These are phyloP conservation scores for Marasmius fiardii DNA, from an alignment of 1,284 basidiomycete genomes.

Conservation along the genomic window DNA sequence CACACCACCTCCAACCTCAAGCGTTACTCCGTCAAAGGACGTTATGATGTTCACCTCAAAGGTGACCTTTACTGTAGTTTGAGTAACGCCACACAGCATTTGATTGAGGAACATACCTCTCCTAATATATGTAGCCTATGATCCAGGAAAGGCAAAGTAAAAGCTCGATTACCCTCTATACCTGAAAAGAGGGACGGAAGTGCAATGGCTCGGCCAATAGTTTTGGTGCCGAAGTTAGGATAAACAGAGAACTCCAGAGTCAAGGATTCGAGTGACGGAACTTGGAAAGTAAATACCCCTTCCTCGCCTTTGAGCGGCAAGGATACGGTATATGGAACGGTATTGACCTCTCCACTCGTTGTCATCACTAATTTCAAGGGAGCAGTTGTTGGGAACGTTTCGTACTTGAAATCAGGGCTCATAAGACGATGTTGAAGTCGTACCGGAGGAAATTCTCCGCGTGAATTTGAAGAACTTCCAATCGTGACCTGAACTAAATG, in stretches of 20 bases:
- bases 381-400: conserved; percentile 67
- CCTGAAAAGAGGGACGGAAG: conserved; percentile 73
- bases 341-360: conserved; percentile 74
- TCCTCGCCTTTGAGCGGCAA: conserved; percentile 80
- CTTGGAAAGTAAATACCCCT: conserved; percentile 90
- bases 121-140: conserved; percentile 93
- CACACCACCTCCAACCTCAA: conserved; percentile 94
- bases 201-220: conserved; percentile 91
- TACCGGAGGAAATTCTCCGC: conserved; percentile 42
- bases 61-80: conserved; percentile 55
- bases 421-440: conserved; percentile 68
- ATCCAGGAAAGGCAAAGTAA: conserved; percentile 86
- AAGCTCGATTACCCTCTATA: conserved; percentile 51
- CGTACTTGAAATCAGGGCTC: conserved; percentile 57
- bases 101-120: conserved; percentile 56
- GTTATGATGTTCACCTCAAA: conserved; percentile 89
- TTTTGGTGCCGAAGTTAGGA: conserved; percentile 98
- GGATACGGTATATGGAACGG: conserved; percentile 86
- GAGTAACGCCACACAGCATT: neutral
- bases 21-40: conserved; percentile 89
- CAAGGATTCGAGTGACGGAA: conserved; percentile 69
- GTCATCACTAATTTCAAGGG: conserved; percentile 96
- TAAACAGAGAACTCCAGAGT: conserved; percentile 93
- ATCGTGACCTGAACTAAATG: conserved; percentile 87
- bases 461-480: conserved; percentile 55